These are phyloP conservation scores for Pisolithus sp. DNA, from an alignment of 768 basidiomycete genomes.

Conservation along the genomic window DNA sequence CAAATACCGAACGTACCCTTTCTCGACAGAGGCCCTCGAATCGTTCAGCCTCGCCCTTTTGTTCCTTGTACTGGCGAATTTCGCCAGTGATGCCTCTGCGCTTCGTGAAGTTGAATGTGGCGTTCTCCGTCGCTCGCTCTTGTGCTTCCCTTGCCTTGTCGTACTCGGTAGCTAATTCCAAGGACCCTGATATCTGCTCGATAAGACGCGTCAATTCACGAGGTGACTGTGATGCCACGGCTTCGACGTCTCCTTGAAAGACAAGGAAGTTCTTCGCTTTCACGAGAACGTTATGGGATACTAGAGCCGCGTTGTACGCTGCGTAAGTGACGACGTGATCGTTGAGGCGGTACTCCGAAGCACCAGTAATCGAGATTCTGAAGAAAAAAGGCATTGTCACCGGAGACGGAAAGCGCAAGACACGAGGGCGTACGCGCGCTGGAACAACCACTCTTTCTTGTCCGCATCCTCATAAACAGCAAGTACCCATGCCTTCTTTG, in stretches of 20 bases:
- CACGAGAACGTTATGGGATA: conserved; percentile 90
- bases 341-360: conserved; percentile 90
- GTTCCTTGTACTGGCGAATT: conserved; percentile 96
- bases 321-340: conserved; percentile 74
- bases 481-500: conserved; percentile 92
- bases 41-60: conserved; percentile 86
- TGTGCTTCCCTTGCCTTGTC: conserved; percentile 83
- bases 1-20: conserved; percentile 40
- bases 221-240: conserved; percentile 91
- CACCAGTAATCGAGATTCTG: conserved; percentile 82
- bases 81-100: conserved; percentile 90
- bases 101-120: conserved; percentile 92
- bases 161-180: conserved; percentile 85
- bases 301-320: conserved; percentile 82
- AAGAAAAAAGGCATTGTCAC: conserved; percentile 1
- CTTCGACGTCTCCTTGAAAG: conserved; percentile 98
- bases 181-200: conserved; percentile 92
- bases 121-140: conserved; percentile 88
- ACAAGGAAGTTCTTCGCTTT: conserved; percentile 99
- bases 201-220: conserved; percentile 85
- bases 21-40: conserved; percentile 76
- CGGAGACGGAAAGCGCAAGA: background rate
- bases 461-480: conserved; percentile 79
- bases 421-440: conserved; percentile 68
- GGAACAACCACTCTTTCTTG: conserved; percentile 83